Evolutionary conservation across 345 rosid species (phyloP).

Genomic region (Pugionium cornutum): DNA sequence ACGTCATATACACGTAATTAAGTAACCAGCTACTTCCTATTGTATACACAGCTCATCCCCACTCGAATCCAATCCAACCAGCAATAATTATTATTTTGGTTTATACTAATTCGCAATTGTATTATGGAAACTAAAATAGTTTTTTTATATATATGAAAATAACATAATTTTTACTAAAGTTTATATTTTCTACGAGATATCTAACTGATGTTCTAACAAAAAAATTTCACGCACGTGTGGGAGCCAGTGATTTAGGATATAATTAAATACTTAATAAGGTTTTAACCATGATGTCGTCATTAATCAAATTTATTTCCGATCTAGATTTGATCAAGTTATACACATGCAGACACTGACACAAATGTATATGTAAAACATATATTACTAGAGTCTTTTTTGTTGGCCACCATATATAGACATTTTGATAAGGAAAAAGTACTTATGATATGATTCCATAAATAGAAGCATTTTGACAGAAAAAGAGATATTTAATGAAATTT

Average conservation of each 20-base stretch:
- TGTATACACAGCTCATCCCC: slow-evolving; percentile 39
- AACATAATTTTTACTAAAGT: background rate
- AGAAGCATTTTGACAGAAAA: slow-evolving; percentile 27
- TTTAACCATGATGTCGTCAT: background rate
- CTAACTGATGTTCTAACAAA: background rate
- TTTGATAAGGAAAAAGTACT: slow-evolving; percentile 29
- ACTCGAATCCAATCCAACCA: slow-evolving; percentile 28
- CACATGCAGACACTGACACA: slow-evolving; percentile 36
- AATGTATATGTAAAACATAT: slow-evolving; percentile 13
- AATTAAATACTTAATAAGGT: no score
- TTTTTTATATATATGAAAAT: slow-evolving; percentile 2
- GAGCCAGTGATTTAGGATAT: slow-evolving; percentile 1
- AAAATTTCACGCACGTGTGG: background rate
- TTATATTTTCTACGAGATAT: background rate
- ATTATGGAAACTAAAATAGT: background rate
- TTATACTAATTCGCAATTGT: background rate
- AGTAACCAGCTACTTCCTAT: slow-evolving; percentile 34
- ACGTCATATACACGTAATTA: slow-evolving; percentile 27
- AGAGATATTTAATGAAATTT: background rate
- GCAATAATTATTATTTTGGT: slow-evolving; percentile 14
- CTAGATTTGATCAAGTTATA: slow-evolving; percentile 33
- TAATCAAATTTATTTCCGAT: slow-evolving; percentile 12
- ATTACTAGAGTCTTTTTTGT: background rate
- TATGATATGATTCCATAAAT: slow-evolving; percentile 39
- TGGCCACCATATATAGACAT: slow-evolving; percentile 31